A percentile compares a stretch with the other conserved stretches of the same genome.
Conservation (phyloP, 2,329 filamentous ascomycete species). For the Penicillium sp. region DNA sequence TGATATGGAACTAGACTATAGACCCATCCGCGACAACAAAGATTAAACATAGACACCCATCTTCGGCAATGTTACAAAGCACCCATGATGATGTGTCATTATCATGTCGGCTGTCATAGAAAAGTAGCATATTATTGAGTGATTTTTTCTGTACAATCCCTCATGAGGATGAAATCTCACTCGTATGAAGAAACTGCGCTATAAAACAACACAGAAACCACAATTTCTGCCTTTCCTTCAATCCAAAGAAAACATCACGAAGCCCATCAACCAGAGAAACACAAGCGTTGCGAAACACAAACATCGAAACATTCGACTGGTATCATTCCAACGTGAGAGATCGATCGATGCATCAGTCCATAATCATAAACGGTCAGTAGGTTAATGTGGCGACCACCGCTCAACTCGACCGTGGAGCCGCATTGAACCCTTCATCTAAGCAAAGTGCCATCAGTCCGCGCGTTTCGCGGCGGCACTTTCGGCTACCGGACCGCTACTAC, state of each 20-base stretch:
- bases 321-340: constrained; percentile 18
- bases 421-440: background rate
- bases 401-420: background rate
- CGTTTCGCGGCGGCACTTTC: constrained; percentile 28
- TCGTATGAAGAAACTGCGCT: background rate
- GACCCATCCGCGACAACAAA: background rate
- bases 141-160: background rate
- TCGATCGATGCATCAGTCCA: constrained; percentile 16
- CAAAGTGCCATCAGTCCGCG: constrained; percentile 26
- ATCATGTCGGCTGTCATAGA: background rate
- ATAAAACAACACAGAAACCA: background rate
- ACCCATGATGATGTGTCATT: background rate
- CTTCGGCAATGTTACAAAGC: background rate
- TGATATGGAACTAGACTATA: background rate
- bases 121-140: background rate
- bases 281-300: constrained; percentile 8
- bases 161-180: background rate
- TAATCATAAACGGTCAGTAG: constrained; percentile 9
- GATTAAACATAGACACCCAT: background rate
- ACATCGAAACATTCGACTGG: constrained; percentile 8
- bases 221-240: background rate
- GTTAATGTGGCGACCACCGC: background rate
- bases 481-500: background rate
- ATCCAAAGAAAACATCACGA: background rate
- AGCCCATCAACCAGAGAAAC: background rate